Evolutionary conservation across 176 grass and related monocot species (phyloP), one percentile per base, ranked within the genome.

Genomic region (Otatea glauca): DNA sequence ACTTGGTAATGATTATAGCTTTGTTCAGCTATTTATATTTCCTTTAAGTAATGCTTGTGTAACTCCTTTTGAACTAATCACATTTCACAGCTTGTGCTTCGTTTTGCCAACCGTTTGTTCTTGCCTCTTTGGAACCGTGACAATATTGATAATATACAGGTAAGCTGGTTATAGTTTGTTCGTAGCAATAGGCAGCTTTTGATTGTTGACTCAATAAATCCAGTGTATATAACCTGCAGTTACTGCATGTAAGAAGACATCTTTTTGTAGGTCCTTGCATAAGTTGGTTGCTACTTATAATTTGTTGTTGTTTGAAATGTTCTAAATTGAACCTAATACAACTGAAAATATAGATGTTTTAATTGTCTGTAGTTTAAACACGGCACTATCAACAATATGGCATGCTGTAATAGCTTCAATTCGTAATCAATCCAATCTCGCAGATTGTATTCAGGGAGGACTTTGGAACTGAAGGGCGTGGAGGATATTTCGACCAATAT

Each of bases 361-460:
- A 25, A 14, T 7, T 37, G 1, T 61, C 4, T 38, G 50, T 39
- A 50, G 15, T 79, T 35, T 37, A 47, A 81, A 74, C 77, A 58
- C n/a, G 10, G 4, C 29, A 76, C 5, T 87, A 21, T 25, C 18
- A 81, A 82, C 20, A 50, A 65, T 45, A 58, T 84, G 71, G 20
- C 48, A 77, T 58, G 55, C 39, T 76, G 74, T 41, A 25, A 49
- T 65, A 75, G 13, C 20, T 75, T 64, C 44, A 20, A 29, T 71
- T 12, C 66, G 41, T 84, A 79, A 76, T 39, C 21, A 68, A 78
- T 87, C 53, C 23, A 84, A 78, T 63, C 67, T 55, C 91, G 69
- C 90, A 99, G 97, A 99, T 99, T 91, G 97, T 99, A 75, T 99
- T 99, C 84, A 96, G 97, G 79, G 94, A 97, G 69, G 86, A 97